Percentiles rank a stretch among this genome's conserved stretches.
Conservation (phyloP, 495 filamentous ascomycete genomes). For the Aspergillus nidulans region DNA sequence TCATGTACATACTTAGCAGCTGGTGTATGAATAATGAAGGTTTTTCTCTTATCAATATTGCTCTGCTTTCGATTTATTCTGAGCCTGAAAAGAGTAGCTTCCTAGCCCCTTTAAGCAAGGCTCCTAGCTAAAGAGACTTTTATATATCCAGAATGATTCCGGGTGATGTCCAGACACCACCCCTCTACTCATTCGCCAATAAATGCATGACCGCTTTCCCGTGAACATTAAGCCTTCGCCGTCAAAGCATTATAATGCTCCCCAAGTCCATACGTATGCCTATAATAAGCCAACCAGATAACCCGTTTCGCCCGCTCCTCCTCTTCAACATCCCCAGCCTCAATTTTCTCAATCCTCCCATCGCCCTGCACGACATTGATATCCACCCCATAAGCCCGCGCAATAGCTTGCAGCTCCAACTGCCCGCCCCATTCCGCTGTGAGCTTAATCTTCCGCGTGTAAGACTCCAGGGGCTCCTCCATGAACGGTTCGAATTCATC, state of each 20-base stretch:
- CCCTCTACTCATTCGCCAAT: neutral
- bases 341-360: constrained; percentile 72
- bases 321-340: constrained; percentile 47
- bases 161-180: constrained; percentile 8
- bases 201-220: neutral
- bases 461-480: constrained; percentile 72
- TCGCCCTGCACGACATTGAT: constrained; percentile 83
- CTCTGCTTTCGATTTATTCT: neutral
- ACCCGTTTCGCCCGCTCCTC: constrained; percentile 37
- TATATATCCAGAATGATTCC: neutral
- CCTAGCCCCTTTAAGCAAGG: no score
- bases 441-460: constrained; percentile 71
- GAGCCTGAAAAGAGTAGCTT: no score
- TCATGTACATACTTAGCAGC: neutral
- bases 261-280: constrained; percentile 84
- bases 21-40: neutral
- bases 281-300: constrained; percentile 93
- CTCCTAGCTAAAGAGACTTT: no score
- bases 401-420: constrained; percentile 79
- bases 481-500: constrained; percentile 69
- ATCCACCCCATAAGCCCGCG: constrained; percentile 73
- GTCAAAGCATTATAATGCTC: constrained; percentile 93
- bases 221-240: constrained; percentile 18
- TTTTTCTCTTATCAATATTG: neutral
- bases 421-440: constrained; percentile 98